Base-by-base conservation (phyloP, 305 asterid genomes). In the Salvia sclarea region DNA sequence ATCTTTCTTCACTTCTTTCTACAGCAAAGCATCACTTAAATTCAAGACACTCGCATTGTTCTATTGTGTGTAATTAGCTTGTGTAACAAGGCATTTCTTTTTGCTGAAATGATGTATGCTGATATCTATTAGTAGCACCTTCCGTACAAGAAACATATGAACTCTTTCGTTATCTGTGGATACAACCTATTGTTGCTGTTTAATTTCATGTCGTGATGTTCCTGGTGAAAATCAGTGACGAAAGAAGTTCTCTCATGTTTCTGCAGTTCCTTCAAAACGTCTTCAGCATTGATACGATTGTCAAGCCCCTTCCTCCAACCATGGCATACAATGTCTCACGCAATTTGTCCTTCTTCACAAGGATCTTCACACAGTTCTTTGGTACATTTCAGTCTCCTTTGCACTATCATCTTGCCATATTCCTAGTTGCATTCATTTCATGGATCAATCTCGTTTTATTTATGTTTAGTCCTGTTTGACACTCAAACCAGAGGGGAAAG, bases 291-390 rank as follows among this genome's bases (percentile, higher is more conserved):
- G 97, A 93, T 69, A 91, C 98, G 20, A 0, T 93, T 61, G 96
- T 91, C 49, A 94, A 91, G 68, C 98, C 97, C 69, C 95, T 91
- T 73, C 98, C 98, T 58, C 89, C 94, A 28, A 74, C 87, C 71
- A 86, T 89, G 90, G 92, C 87, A 1, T 91, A 91, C 76, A 83
- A 85, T 71, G 92, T 74, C 24, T 81, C 96, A 7, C 95, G 96
- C 72, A 91, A 88, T 81, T 80, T 93, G 88, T 68, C 82, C 80
- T 93, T 93, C 86, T 91, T 93, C 85, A 88, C 97, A 0, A 84
- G 97, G 74, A 93, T 94, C 81, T 94, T 94, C 73, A 91, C 96
- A 0, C 97, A 94, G 71, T 94, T 94, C 81, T 85, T 87, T 31
- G 95, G 98, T 91, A 67, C 76, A 89, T 68, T 55, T 18, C 63